Evolutionary conservation across 139 green algal genomes (phyloP).

Genomic region (Closterium sp.): DNA sequence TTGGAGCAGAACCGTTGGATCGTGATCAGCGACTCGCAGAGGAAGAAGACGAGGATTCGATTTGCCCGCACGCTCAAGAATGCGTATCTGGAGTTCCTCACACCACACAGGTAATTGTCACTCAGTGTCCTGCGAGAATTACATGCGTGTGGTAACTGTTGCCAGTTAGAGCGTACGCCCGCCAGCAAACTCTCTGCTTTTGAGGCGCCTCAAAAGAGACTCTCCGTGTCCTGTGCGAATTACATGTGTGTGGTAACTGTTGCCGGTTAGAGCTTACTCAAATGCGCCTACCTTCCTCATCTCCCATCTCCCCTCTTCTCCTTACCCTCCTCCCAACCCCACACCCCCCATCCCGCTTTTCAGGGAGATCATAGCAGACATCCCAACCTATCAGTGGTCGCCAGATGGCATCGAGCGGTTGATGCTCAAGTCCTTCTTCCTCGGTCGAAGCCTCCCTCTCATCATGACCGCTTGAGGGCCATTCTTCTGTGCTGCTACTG

Average conservation of each 20-base stretch:
- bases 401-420: not conserved
- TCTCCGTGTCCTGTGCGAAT: too few relatives aligned
- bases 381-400: not conserved
- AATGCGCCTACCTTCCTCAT: too few relatives aligned
- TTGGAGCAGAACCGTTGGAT: slow-evolving; percentile 7
- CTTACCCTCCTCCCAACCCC: too few relatives aligned
- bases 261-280: too few relatives aligned
- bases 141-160: too few relatives aligned
- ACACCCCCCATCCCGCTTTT: not conserved
- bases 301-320: too few relatives aligned
- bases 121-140: too few relatives aligned
- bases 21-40: not conserved
- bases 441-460: not conserved
- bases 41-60: not conserved
- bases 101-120: not conserved
- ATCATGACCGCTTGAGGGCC: not conserved
- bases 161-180: too few relatives aligned
- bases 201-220: too few relatives aligned
- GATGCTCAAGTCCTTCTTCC: not conserved
- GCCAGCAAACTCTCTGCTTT: too few relatives aligned
- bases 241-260: too few relatives aligned
- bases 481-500: too few relatives aligned
- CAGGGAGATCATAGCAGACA: not conserved
- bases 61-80: not conserved
- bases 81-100: not conserved